These are phyloP conservation scores for Glycyrrhiza uralensis DNA, from an alignment of 306 rosid genomes.

Conservation along the genomic window DNA sequence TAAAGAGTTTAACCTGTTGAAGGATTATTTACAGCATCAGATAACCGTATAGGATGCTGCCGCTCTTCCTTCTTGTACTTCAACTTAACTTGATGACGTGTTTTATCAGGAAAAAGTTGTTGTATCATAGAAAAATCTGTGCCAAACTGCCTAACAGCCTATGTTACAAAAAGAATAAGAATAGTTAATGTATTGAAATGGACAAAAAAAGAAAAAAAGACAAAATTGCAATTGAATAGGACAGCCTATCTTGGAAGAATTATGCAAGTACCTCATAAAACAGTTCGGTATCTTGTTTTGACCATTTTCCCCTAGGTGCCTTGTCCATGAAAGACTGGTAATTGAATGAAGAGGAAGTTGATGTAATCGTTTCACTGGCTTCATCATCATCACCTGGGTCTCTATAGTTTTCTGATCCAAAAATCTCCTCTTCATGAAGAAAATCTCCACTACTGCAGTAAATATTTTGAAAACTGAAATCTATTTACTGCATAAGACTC, in stretches of 20 bases:
- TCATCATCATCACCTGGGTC: conserved; percentile 52
- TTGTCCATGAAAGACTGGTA: conserved; percentile 77
- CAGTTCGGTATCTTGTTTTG: conserved; percentile 71
- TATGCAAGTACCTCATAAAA: conserved; percentile 63
- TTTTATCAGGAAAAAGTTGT: conserved; percentile 62
- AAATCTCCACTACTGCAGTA: conserved; percentile 43
- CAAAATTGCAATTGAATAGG: background rate
- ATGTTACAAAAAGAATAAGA: background rate
- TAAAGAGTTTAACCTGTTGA: conserved; percentile 46
- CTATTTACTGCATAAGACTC: background rate
- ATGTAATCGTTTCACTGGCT: conserved; percentile 27
- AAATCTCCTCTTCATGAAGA: conserved; percentile 41
- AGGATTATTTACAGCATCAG: conserved; percentile 56
- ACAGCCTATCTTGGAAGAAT: conserved; percentile 2
- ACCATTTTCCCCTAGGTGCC: conserved; percentile 71
- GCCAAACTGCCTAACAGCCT: conserved; percentile 77
- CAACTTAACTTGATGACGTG: conserved; percentile 66
- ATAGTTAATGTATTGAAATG: background rate
- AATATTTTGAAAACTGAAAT: conserved; percentile 27
- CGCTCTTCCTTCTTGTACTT: conserved; percentile 81
- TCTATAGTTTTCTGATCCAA: conserved; percentile 54
- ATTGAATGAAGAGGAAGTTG: conserved; percentile 42
- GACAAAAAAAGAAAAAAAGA: background rate
- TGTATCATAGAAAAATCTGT: conserved; percentile 76
- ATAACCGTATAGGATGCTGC: conserved; percentile 50